These are phyloP conservation scores for Tetraselmis striata DNA, from an alignment of 139 green algal genomes.

Conservation along the genomic window DNA sequence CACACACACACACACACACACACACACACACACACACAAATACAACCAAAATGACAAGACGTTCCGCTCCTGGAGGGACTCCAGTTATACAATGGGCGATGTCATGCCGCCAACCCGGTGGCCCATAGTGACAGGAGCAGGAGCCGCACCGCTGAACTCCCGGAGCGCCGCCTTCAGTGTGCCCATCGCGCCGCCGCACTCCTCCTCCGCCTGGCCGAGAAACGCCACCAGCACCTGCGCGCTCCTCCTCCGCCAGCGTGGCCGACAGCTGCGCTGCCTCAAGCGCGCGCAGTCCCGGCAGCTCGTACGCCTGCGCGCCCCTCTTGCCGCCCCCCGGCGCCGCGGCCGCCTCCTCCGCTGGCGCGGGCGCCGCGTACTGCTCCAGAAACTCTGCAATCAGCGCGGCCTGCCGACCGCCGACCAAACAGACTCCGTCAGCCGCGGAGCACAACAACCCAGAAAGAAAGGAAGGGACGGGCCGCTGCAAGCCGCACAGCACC, in stretches of 20 bases:
- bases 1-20: too few species aligned
- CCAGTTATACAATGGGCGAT: too few species aligned
- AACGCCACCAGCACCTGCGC: not conserved
- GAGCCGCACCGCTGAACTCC: not conserved
- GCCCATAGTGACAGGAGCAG: too few species aligned
- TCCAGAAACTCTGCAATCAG: conserved; percentile 2
- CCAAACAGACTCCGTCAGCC: too few species aligned
- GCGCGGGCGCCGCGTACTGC: not conserved
- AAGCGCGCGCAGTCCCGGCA: not conserved
- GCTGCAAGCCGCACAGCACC: too few species aligned
- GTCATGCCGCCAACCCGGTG: too few species aligned
- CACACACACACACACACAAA: too few species aligned
- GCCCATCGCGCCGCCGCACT: not conserved
- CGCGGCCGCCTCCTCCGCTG: not conserved
- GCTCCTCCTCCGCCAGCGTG: not conserved
- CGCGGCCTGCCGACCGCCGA: not conserved
- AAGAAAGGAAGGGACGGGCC: too few species aligned
- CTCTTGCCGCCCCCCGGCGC: not conserved
- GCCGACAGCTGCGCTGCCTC: not conserved
- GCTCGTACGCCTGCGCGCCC: too few species aligned
- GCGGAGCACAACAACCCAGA: too few species aligned
- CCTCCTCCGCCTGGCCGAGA: not conserved
- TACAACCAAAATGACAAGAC: too few species aligned
- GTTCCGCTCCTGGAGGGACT: too few species aligned
- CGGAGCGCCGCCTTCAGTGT: not conserved